Evolutionary conservation across 139 green algal species (phyloP), one percentile per base, ranked within the genome.

Genomic region (Eudorina sp.): DNA sequence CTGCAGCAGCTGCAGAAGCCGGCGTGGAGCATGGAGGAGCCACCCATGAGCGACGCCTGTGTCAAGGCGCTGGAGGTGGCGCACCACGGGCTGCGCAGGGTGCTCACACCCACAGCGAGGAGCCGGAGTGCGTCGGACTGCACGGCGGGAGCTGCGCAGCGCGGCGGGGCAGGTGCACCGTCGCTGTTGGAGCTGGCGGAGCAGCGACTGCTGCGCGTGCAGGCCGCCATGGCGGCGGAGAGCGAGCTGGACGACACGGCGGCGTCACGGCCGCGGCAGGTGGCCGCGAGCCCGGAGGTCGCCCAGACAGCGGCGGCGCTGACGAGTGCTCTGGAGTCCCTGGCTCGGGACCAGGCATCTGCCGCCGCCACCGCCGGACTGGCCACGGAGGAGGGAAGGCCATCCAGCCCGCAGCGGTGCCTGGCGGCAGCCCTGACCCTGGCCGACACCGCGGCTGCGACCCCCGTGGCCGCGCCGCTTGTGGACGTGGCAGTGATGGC

Each of bases 31-130:
- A 5, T 58, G 38, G 55, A 55, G 5, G 58, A 75, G 16, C 29
- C 58, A 1, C 41, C 18, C 23, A 53, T 86, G 41, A 86, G 79
- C 79, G 79, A 76, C 18, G 29, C 79, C 4, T 76, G 60, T 41
- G 34, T 29, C 60, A 45, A 69, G 18, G 79, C 79, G 6, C 79
- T 86, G 29, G 60, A 76, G 29, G 62, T 86, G 19, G 79, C 79
- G 5, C 58, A 86, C 16, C 60, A 62, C 43, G 79, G 79, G 36
- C 60, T 86, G 16, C 19, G 29, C 48, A 58, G 43, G 18, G 78
- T 85, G 55, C 78, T 85, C 25, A 85, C 78, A 38, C 78, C 78
- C 40, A 41, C 55, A n/a, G 11, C 34, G 36, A 73, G 76, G 29
- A 84, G 78, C 58, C 78, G 78, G 38, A 85, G 55, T 41, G 55